Conservation (phyloP, 2,329 filamentous ascomycete genomes). For the Ilyonectria sp. region DNA sequence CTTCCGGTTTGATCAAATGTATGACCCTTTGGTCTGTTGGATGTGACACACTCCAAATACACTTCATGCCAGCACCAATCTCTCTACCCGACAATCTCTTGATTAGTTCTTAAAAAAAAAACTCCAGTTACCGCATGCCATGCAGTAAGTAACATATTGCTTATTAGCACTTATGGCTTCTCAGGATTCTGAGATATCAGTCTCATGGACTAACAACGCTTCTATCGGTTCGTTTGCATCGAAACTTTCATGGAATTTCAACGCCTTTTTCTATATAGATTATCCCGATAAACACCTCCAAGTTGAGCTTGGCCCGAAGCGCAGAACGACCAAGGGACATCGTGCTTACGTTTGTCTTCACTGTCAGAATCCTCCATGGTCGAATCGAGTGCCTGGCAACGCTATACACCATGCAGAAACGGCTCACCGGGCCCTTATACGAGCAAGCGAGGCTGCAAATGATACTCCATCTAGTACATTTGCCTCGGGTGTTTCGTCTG, state of each 20-base stretch:
- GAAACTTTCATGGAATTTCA: not conserved
- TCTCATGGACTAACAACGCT: not conserved
- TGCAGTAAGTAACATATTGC: not conserved
- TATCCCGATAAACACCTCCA: not conserved
- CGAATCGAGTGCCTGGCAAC: not conserved
- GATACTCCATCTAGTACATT: not conserved
- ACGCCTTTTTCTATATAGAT: not conserved
- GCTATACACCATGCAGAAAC: not conserved
- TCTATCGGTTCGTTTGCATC: not conserved
- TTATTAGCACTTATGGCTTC: not conserved
- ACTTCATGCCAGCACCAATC: not conserved
- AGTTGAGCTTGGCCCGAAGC: not conserved
- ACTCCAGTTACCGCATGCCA: not conserved
- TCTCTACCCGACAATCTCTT: not conserved
- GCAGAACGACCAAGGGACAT: not conserved
- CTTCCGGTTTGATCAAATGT: not conserved
- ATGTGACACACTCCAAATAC: not conserved
- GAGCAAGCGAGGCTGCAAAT: not conserved
- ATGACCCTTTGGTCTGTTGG: not conserved
- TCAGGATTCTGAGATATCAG: not conserved
- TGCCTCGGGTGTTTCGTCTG: not conserved
- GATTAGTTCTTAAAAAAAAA: not conserved
- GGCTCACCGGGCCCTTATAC: not conserved
- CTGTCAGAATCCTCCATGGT: not conserved
- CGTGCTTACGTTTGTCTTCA: not conserved